Evolutionary conservation across 768 basidiomycete species (phyloP), one percentile per base, ranked within the genome.

Genomic region (Tulasnella sp.): DNA sequence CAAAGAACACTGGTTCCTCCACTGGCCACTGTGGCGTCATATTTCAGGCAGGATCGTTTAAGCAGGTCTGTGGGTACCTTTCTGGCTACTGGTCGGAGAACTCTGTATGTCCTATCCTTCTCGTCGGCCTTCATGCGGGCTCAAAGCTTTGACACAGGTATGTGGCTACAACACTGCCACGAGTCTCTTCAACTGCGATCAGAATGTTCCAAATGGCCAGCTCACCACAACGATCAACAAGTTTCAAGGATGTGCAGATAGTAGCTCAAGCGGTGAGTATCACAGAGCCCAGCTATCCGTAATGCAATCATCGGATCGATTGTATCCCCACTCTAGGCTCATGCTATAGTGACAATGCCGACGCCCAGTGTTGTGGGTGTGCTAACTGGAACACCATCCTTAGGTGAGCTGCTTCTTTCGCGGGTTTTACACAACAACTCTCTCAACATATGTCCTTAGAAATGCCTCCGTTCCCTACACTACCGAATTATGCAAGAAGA

Each of bases 191-290:
- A 23, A 8, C 23, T 61, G 59, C 51, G 15, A 19, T 4, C 48
- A 61, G 30, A 30, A 1, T 21, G 50, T 61, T 23, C 32, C 50
- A 26, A 61, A 61, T 44, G 59, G 59, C 3, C 59, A 13, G 3
- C 52, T 41, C 50, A 61, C 29, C 34, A 32, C 59, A 13, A 53
- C 32, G 50, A 53, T 61, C 50, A 52, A 24, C 27, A 27, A 23
- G 10, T 61, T 61, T 38, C 59, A 61, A 44, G 59, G 59, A 23
- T 61, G 59, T 42, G 34, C n/a, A n/a, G n/a, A n/a, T n/a, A n/a
- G 34, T 38, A 15, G 34, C 5, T 41, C 44, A 17, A 51, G 59
- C 38, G 51, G 42, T 21, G 43, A 27, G 15, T 49, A 21, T n/a
- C 11, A 26, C 8, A 44, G 17, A 23, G 8, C 17, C 7, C 42